A percentile compares a stretch with the other conserved stretches of the same genome.
These are phyloP conservation scores for Cryptosporidium sp. DNA, from an alignment of 169 alveolate genomes.

Conservation along the genomic window DNA sequence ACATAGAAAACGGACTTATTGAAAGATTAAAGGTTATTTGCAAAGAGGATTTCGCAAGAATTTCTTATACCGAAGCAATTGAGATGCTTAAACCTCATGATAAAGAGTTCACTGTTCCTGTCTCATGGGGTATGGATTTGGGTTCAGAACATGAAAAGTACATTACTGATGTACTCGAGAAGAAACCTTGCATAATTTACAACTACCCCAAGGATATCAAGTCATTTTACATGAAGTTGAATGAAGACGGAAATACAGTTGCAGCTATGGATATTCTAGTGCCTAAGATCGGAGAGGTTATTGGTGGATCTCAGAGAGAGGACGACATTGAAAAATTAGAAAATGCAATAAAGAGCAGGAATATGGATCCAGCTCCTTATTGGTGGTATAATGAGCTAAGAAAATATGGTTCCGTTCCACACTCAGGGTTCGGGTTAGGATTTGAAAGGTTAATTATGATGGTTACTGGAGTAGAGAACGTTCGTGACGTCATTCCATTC, in stretches of 20 bases:
- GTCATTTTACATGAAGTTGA: constrained; percentile 95
- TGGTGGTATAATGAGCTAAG: constrained; percentile 95
- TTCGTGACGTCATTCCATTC: constrained; percentile 98
- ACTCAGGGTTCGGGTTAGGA: constrained; percentile 99
- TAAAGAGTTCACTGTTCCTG: constrained; percentile 73
- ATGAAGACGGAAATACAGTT: constrained; percentile 94
- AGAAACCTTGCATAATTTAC: constrained; percentile 96
- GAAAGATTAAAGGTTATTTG: constrained; percentile 88
- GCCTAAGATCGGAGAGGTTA: constrained; percentile 97
- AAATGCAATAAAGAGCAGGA: constrained; percentile 89
- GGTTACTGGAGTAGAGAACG: constrained; percentile 98
- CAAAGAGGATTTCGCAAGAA: constrained; percentile 91
- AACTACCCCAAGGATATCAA: constrained; percentile 98
- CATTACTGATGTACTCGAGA: constrained; percentile 94
- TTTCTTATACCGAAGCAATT: constrained; percentile 97
- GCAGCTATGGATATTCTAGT: constrained; percentile 97
- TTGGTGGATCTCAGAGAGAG: constrained; percentile 99
- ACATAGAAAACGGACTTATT: constrained; percentile 90
- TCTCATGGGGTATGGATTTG: constrained; percentile 97
- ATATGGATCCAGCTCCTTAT: constrained; percentile 85
- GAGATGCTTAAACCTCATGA: constrained; percentile 86
- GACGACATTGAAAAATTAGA: constrained; percentile 93
- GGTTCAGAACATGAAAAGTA: constrained; percentile 97
- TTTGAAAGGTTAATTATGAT: constrained; percentile 97
- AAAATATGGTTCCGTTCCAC: constrained; percentile 97